Evolutionary conservation across 1,139 yeast species (phyloP).

Genomic region (Geotrichum bryndzae): DNA sequence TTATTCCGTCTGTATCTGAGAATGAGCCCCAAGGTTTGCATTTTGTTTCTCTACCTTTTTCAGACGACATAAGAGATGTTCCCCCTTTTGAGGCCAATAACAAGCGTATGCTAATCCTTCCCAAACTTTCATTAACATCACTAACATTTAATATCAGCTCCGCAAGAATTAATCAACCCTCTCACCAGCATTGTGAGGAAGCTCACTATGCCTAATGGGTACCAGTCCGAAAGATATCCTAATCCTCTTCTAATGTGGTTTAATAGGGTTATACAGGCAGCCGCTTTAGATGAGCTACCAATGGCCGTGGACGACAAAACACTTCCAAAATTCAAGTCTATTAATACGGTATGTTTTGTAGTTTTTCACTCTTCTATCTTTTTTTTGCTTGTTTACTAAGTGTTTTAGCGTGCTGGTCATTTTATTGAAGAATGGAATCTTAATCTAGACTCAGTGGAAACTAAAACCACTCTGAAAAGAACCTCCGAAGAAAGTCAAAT

Average conservation of each 20-base stretch:
- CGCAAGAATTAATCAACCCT: conserved; percentile 33
- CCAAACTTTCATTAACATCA: background rate
- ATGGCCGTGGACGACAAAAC: conserved; percentile 34
- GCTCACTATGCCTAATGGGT: conserved; percentile 43
- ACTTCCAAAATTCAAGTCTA: conserved; percentile 34
- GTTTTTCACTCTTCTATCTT: background rate
- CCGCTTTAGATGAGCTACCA: conserved; percentile 50
- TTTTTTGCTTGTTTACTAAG: background rate
- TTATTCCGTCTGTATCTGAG: conserved; percentile 47
- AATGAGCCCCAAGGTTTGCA: conserved; percentile 34
- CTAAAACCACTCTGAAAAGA: conserved; percentile 6
- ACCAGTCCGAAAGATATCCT: conserved; percentile 52
- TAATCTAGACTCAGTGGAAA: conserved; percentile 5
- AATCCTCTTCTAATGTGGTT: conserved; percentile 69
- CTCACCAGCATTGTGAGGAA: conserved; percentile 40
- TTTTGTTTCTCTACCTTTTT: conserved; percentile 36
- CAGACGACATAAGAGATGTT: conserved; percentile 35
- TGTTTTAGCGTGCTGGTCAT: conserved; percentile 21
- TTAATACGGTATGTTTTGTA: conserved; percentile 22
- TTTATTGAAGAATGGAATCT: conserved; percentile 20
- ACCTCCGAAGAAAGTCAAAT: background rate
- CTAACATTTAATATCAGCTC: conserved; percentile 22
- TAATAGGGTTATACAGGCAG: conserved; percentile 58
- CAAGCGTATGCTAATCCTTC: background rate
- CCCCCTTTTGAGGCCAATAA: conserved; percentile 22